Conservation (phyloP, 441 rosid species). For the Bocquillonia castaneifolia region DNA sequence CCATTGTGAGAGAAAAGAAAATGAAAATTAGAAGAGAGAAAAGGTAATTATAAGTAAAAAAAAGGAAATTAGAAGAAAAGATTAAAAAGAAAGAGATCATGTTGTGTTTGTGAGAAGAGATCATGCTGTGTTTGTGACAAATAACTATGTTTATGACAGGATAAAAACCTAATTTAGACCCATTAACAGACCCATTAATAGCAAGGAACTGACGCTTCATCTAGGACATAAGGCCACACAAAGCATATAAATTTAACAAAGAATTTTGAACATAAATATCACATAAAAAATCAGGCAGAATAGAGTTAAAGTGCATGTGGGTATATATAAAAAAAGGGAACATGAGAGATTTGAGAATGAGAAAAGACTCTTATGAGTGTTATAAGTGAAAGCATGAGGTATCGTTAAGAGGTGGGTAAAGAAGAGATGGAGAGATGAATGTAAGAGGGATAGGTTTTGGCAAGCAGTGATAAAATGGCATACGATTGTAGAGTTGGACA, state of each 20-base stretch:
- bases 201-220: too few species aligned
- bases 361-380: conserved; percentile 46
- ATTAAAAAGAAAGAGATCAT: too few species aligned
- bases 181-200: too few species aligned
- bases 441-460: conserved; percentile 29
- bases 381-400: conserved; percentile 50
- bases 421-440: conserved; percentile 28
- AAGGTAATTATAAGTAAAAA: too few species aligned
- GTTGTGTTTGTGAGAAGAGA: too few species aligned
- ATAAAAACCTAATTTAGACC: too few species aligned
- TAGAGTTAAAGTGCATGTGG: conserved; percentile 30
- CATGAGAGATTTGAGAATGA: conserved; percentile 33
- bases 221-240: conserved; percentile 36
- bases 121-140: too few species aligned
- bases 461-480: conserved; percentile 37
- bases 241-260: conserved; percentile 35
- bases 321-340: conserved; percentile 38
- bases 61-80: too few species aligned
- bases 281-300: conserved; percentile 32
- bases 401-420: conserved; percentile 20
- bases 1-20: too few species aligned
- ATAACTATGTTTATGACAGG: too few species aligned
- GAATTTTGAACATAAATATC: conserved; percentile 48
- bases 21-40: too few species aligned
- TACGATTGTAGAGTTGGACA: conserved; percentile 34